Percentiles rank a stretch among this genome's conserved stretches.
Conservation (phyloP, 495 filamentous ascomycete genomes). For the Penicillium canariense region DNA sequence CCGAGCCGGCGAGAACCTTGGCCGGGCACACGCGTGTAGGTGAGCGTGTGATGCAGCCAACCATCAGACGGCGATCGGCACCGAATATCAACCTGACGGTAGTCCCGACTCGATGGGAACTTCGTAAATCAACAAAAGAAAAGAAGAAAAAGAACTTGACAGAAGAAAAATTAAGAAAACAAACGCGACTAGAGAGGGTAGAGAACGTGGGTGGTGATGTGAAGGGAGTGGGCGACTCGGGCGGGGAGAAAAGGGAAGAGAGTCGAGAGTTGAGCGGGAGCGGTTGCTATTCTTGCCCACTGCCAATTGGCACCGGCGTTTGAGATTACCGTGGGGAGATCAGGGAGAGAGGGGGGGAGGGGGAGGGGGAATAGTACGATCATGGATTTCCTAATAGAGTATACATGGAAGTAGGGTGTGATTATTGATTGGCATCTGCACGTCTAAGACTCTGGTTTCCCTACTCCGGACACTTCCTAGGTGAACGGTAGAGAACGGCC, state of each 20-base stretch:
- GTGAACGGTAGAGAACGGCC: not conserved
- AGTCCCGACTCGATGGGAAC: not conserved
- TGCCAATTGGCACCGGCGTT: slow-evolving; percentile 23
- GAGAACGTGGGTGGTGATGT: slow-evolving; percentile 13
- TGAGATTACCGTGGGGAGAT: slow-evolving; percentile 7
- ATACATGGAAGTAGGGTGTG: not conserved
- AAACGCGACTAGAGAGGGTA: slow-evolving; percentile 7
- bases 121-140: slow-evolving; percentile 11
- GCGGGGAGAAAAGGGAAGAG: slow-evolving; percentile 26
- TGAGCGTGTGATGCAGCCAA: slow-evolving; percentile 19
- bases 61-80: slow-evolving; percentile 26
- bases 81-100: slow-evolving; percentile 7
- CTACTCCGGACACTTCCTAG: not conserved
- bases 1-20: slow-evolving; percentile 14
- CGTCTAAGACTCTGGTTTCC: not conserved
- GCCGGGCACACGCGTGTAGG: slow-evolving; percentile 18
- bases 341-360: not conserved
- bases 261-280: slow-evolving; percentile 13
- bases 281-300: slow-evolving; percentile 8
- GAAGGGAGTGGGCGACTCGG: slow-evolving; percentile 25
- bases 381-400: not conserved
- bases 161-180: slow-evolving; percentile 11
- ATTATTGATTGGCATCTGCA: slow-evolving; percentile 6
- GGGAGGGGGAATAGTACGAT: not conserved
- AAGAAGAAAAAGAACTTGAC: slow-evolving; percentile 13